Base-by-base conservation (phyloP, 2,329 filamentous ascomycete genomes). In the Pestalotiopsis sp. region DNA sequence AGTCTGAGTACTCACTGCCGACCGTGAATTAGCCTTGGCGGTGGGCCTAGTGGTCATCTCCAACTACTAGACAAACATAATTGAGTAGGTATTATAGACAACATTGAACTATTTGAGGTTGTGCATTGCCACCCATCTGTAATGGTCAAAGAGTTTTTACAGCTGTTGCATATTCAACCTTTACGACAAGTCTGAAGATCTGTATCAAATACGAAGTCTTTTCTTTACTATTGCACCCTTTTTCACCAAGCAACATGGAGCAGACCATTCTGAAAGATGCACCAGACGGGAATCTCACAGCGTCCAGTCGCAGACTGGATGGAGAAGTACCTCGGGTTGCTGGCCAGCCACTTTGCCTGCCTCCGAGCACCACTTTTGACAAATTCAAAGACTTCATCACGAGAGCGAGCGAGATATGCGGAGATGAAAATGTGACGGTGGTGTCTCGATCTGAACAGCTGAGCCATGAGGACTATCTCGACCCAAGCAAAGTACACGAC, bases 401-500 rank as follows among this genome's bases (percentile, higher is more conserved):
- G 13, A 11, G 20, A 13, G 56, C 56, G 5, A 30, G 20, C 56
- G 22, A 58, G 56, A 58, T 58, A n/a, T 58, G 56, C 20, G 56
- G 56, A 24, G 56, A 58, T 4, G 14, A 48, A 48, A 48, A 48
- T 3, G 40, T 48, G n/a, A 48, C 40, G n/a, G 40, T 48, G 4
- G 40, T 48, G 40, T 48, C 40, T 1, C 40, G n/a, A n/a, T 14
- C 4, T 48, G 40, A 48, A 48, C 40, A n/a, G 14, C 40, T 48
- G 40, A 6, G 40, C 40, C 40, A 9, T 48, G 40, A 48, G 40
- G 40, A 48, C 40, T 48, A 48, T 3, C 40, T 48, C 1, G 40
- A 48, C 40, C 40, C 40, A n/a, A 48, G 40, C 40, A 48, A 48
- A 48, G 40, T 48, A n/a, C 81, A 83, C 70, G 81, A 82, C 64